Percentiles rank a stretch among this genome's conserved stretches.
phyloP scores from a whole-genome alignment of 257 asterid genomes.

The Scutellaria baicalensis region DNA sequence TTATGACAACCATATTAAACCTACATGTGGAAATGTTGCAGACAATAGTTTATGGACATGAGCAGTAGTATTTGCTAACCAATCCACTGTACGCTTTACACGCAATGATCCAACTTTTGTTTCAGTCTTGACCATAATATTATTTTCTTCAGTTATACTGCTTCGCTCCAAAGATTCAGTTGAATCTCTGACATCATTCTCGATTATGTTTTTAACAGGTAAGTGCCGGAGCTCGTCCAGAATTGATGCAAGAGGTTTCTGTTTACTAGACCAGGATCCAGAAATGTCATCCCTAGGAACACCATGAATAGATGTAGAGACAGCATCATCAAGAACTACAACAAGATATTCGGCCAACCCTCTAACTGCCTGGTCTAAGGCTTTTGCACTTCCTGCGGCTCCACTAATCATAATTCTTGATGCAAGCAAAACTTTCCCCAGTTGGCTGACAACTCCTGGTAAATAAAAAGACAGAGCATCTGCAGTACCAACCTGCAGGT shows the following conservation, averaged over 20 bases:
- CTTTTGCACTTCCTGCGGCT: conserved; percentile 82
- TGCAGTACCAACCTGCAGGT: conserved; percentile 83
- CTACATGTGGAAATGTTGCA: conserved; percentile 86
- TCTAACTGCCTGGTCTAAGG: conserved; percentile 71
- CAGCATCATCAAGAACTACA: conserved; percentile 60
- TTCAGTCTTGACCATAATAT: conserved; percentile 17
- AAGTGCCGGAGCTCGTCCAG: conserved; percentile 72
- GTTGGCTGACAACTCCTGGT: conserved; percentile 92
- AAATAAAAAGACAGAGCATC: conserved; percentile 93
- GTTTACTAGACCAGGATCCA: conserved; percentile 24
- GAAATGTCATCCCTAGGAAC: conserved; percentile 19
- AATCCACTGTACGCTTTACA: conserved; percentile 61
- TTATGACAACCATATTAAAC: conserved; percentile 19
- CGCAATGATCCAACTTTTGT: conserved; percentile 42
- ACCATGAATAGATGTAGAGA: conserved; percentile 28
- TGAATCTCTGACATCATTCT: conserved; percentile 17
- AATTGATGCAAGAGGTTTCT: conserved; percentile 48
- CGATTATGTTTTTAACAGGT: conserved; percentile 37
- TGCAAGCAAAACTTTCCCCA: conserved; percentile 74
- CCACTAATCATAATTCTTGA: conserved; percentile 88
- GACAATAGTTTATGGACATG: conserved; percentile 72
- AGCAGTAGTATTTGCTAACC: conserved; percentile 58
- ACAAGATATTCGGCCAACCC: conserved; percentile 66
- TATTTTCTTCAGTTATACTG: conserved; percentile 24
- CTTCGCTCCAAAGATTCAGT: conserved; percentile 24